A percentile compares a stretch with the other conserved stretches of the same genome.
Conservation (phyloP, 805 yeast species). For the Sungouiella thailandica region DNA sequence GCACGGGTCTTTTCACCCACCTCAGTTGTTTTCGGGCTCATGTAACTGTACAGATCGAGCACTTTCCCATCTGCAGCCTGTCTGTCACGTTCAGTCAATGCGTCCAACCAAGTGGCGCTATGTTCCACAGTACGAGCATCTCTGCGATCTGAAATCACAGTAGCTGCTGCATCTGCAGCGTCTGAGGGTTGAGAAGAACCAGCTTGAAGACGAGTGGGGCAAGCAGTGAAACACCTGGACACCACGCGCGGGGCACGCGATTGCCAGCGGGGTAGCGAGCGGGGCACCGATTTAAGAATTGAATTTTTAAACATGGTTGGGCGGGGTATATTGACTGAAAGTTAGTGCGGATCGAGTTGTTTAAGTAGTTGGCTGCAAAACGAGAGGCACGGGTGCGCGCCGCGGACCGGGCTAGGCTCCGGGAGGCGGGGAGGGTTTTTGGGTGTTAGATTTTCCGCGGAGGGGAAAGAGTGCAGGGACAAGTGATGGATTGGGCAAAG, state of each 20-base stretch:
- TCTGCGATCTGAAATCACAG: slow-evolving; percentile 55
- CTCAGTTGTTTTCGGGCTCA: slow-evolving; percentile 64
- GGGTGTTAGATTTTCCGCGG: too few relatives aligned
- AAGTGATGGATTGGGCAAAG: too few relatives aligned
- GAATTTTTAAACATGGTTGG: background rate
- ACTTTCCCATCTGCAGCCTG: slow-evolving; percentile 70
- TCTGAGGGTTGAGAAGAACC: slow-evolving; percentile 49
- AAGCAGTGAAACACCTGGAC: background rate
- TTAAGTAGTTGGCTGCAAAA: too few relatives aligned
- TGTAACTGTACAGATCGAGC: slow-evolving; percentile 65
- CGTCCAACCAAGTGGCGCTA: slow-evolving; percentile 81
- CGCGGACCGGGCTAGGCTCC: too few relatives aligned
- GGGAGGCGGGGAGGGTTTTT: too few relatives aligned
- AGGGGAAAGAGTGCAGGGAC: too few relatives aligned
- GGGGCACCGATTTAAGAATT: slow-evolving; percentile 1
- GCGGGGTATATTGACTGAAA: too few relatives aligned
- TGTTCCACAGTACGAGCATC: slow-evolving; percentile 44
- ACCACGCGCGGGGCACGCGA: background rate
- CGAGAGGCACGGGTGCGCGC: too few relatives aligned
- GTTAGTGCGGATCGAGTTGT: too few relatives aligned
- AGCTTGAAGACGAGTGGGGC: slow-evolving; percentile 14
- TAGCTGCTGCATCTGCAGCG: slow-evolving; percentile 73
- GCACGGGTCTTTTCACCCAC: slow-evolving; percentile 68
- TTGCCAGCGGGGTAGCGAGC: background rate
- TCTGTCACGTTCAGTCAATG: slow-evolving; percentile 66